Evolutionary conservation across 306 rosid species (phyloP), one percentile per base, ranked within the genome.

Genomic region (Ziziphus jujuba): DNA sequence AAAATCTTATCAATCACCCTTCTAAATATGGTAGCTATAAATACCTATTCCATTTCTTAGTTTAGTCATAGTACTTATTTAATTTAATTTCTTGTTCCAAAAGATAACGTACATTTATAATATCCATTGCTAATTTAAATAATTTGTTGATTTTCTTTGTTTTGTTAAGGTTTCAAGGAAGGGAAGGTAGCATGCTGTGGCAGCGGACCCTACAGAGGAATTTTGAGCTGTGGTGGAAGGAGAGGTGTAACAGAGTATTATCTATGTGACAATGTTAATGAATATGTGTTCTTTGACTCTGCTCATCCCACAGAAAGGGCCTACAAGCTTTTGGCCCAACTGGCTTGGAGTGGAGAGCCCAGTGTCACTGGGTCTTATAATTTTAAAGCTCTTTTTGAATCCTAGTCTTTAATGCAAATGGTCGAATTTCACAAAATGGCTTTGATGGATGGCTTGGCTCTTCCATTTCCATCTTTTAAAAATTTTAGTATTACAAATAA

Each of bases 161-260:
- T 9, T 0, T 36, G 43, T 10, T 2, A 66, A 86, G 90, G 87
- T 54, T 76, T 86, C 45, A 58, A 78, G 63, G 88, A 78, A 61
- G 88, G 75, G 14, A 77, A 70, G 23, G 35, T 0, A 7, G 96
- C 82, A n/a, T 86, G 95, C 13, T 87, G 95, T 51, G 96, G 96
- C 17, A 68, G 79, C 33, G 95, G 95, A 0, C 68, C 61, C 10
- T 80, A 65, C 56, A 80, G 86, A 77, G 89, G 87, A 50, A 19
- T 52, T 52, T 6, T 2, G 0, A 75, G 71, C 28, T 75, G 80
- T 69, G 80, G 71, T 69, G 71, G 66, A 25, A 82, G 57, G 75
- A 77, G 76, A 45, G 82, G 77, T 6, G 49, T 72, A 6, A 15
- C 45, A 47, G 79, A 73, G 17, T 76, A 51, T 56, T 63, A 82